Base-by-base conservation (phyloP, 768 basidiomycete species). In the Tylopilus plumbeoviolaceoides region DNA sequence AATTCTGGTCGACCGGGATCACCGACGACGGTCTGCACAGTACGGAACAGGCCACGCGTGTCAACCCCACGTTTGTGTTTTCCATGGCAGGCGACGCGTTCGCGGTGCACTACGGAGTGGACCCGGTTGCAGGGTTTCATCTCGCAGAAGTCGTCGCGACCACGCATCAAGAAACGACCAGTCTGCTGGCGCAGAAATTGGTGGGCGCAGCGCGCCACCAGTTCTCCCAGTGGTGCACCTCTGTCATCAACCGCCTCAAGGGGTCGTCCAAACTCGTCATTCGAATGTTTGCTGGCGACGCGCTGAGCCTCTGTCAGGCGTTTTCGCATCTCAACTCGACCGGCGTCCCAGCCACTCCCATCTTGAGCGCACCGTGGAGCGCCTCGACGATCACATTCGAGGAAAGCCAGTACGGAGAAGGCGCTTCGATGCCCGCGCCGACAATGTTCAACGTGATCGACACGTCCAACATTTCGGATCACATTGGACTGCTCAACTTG, bases 31-130 rank as follows among this genome's bases (percentile, higher is more conserved):
- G 63, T 7, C 7, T 58, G 11, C 61, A 54, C 46, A 44, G 30
- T 25, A 54, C 39, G 4, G 57, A 55, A 2, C 51, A 35, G 12
- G 50, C 62, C 18, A 58, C 58, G 17, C 35, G 47, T 41, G 53
- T 66, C 41, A 69, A 71, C 18, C 68, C 68, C 1, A 71, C 68
- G 10, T 70, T 69, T 11, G 59, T 54, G 1, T 69, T 65, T 27
- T 70, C 68, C 20, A 12, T 41, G 14, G 47, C 58, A 2, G 52
- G 60, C 17, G 60, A 68, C 0, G 43, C 52, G 44, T 68, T 65
- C 8, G 44, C 62, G 18, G 59, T 68, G 3, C 70, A 68, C 36
- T 71, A 66, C 44, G 70, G 61, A 17, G 55, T 50, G 8, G 70
- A 69, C 47, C 64, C 68, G 11, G 48, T 70, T 4, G 50, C 55